Base-by-base conservation (phyloP, 345 rosid genomes). In the Syzygium jambos region DNA sequence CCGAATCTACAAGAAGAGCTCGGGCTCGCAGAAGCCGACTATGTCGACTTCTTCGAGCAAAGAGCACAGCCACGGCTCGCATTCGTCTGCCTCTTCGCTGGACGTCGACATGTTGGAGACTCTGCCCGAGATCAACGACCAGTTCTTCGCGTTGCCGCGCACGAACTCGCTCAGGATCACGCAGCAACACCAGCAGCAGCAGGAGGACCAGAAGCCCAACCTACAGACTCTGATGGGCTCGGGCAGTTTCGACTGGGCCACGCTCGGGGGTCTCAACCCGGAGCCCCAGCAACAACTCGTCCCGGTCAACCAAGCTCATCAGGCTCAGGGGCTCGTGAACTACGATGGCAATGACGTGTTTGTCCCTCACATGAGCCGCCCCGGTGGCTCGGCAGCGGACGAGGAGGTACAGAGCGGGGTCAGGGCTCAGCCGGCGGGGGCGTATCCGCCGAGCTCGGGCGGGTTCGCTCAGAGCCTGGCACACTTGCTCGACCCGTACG, bases 31-130 rank as follows among this genome's bases (percentile, higher is more conserved):
- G 49, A 96, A 87, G 84, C 89, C 86, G n/a, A 43, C 92, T 9
- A 63, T 89, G 87, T 87, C 93, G 77, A 15, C 49, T 41, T 61
- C 89, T 87, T 86, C 95, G 14, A 93, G 93, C 93, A 93, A 90
- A 89, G 98, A 98, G 85, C 91, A 91, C 65, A 95, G 97, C 92
- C 89, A 93, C 51, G 94, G 91, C 23, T 89, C 94, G 6, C 92
- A 98, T 0, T 96, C 99, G 4, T 93, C 96, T 0, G 93, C 96
- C 46, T 96, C 99, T 14, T 97, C 97, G 85, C 89, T 95, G 11
- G 99, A 96, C 51, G n/a, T n/a, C n/a, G 98, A 97, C 87, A 95
- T 97, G 86, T 84, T 96, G 3, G 96, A 96, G 43, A 90, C 98
- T 25, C 88, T 95, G 46, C 95, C 99, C 11, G 95, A 91, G 88